A percentile compares a stretch with the other conserved stretches of the same genome.
Conservation (phyloP, 1,139 yeast species). For the Yamadazyma diddensiae region DNA sequence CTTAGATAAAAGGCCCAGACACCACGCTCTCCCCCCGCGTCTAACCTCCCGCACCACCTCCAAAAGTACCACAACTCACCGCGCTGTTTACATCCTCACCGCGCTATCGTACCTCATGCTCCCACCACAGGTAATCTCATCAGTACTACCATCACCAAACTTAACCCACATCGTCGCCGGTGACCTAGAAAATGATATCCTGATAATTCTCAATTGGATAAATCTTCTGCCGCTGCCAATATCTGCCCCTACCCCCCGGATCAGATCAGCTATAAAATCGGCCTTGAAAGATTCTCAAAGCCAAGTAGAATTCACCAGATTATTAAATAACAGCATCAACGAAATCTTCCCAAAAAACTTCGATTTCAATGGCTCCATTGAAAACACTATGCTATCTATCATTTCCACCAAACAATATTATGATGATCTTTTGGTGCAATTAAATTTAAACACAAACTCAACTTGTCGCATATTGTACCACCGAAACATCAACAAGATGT, state of each 20-base stretch:
- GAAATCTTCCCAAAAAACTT: constrained; percentile 6
- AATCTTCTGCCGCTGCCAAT: constrained; percentile 14
- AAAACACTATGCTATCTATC: constrained; percentile 13
- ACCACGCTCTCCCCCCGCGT: too few relatives aligned
- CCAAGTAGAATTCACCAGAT: constrained; percentile 33
- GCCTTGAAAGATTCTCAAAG: constrained; percentile 35
- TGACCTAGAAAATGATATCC: constrained; percentile 44
- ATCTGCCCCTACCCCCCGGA: constrained; percentile 33
- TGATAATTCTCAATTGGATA: constrained; percentile 38
- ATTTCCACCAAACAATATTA: constrained; percentile 15
- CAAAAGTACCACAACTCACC: too few relatives aligned
- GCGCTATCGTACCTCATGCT: too few relatives aligned
- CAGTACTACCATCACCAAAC: constrained; percentile 13
- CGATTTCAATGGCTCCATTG: constrained; percentile 7
- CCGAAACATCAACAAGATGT: constrained; percentile 12
- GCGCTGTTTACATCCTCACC: too few relatives aligned
- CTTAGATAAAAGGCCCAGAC: too few relatives aligned
- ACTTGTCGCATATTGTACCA: constrained; percentile 8
- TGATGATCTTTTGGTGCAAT: constrained; percentile 9
- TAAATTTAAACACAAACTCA: constrained; percentile 6
- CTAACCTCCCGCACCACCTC: too few relatives aligned
- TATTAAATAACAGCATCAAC: constrained; percentile 35
- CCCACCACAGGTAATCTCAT: constrained; percentile 3
- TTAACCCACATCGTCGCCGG: constrained; percentile 14
- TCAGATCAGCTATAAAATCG: constrained; percentile 36